Base-by-base conservation (phyloP, 495 filamentous ascomycete species). In the Neurospora sublineolata region DNA sequence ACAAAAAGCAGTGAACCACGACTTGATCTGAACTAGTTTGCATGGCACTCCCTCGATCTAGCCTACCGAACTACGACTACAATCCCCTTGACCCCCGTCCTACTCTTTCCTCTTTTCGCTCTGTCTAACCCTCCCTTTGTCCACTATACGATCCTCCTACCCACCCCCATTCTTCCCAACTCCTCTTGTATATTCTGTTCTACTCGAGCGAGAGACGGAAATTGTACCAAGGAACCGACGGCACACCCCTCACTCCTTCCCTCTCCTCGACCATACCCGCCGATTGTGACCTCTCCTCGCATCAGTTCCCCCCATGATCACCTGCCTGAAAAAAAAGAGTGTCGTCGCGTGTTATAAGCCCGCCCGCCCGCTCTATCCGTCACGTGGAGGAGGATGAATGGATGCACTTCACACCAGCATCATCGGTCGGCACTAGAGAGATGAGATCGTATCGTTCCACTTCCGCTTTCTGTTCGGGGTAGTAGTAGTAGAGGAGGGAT, bases 401-500 rank as follows among this genome's bases (percentile, higher is more conserved):
- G 41, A 44, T 44, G 41, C 20, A 58, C 46, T 58, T 64, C 52
- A 64, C 52, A 33, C 52, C 30, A 64, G 52, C 27, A 9, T 30
- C 5, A 64, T 64, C 52, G 52, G 12, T 30, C 30, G 52, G 52
- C 52, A 33, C 52, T 64, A 64, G 52, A 33, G 18, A 33, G 27
- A 64, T 33, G 20, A 64, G 52, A 64, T 64, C 30, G 18, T 68
- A 68, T 37, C 41, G 23, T 44, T 30, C n/a, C 18, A 37, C 44
- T 30, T 41, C 36, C 9, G 18, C 40, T 72, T 37, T 70, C 68
- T 44, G 40, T 72, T 36, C 18, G 68, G 44, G n/a, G 44, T 52
- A 52, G 68, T 37, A 39, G 72, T 40, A 69, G 20, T 70, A 64
- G 44, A 70, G 10, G 68, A 11, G 38, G 68, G 41, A 70, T 76